Evolutionary conservation across 306 rosid species (phyloP).

Genomic region (Cicer yamashitae): DNA sequence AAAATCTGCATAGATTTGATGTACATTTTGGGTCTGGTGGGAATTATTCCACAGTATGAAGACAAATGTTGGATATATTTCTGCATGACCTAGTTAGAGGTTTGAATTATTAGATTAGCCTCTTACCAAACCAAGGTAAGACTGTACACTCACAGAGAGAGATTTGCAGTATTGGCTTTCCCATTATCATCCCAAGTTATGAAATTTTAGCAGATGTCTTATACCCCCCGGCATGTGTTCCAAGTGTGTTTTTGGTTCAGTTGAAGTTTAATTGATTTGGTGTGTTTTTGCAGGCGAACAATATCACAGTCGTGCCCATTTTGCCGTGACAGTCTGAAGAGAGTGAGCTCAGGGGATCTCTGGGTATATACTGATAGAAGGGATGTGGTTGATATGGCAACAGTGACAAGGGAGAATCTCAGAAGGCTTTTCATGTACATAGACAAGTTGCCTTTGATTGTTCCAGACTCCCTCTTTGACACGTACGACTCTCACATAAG

Average conservation of each 20-base stretch:
- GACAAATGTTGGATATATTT: slow-evolving; percentile 7
- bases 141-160: neutral
- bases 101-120: slow-evolving; percentile 3
- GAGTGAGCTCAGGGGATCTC: slow-evolving; percentile 92
- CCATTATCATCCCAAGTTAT: neutral
- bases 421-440: slow-evolving; percentile 84
- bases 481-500: slow-evolving; percentile 86
- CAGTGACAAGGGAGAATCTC: slow-evolving; percentile 85
- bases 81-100: slow-evolving; percentile 25
- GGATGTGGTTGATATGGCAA: slow-evolving; percentile 86
- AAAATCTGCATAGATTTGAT: neutral
- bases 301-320: slow-evolving; percentile 93
- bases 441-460: slow-evolving; percentile 83
- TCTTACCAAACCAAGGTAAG: slow-evolving; percentile 1
- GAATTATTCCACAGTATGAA: neutral
- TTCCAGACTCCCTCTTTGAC: slow-evolving; percentile 86
- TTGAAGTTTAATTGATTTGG: slow-evolving; percentile 9
- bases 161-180: slow-evolving; percentile 4
- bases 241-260: neutral
- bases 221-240: neutral
- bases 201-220: slow-evolving; percentile 11
- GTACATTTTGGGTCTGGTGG: slow-evolving; percentile 14
- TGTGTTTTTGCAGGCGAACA: slow-evolving; percentile 68
- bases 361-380: slow-evolving; percentile 82
- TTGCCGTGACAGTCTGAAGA: slow-evolving; percentile 90